Evolutionary conservation across 495 filamentous ascomycete species (phyloP).

Genomic region (Talaromyces adpressus): DNA sequence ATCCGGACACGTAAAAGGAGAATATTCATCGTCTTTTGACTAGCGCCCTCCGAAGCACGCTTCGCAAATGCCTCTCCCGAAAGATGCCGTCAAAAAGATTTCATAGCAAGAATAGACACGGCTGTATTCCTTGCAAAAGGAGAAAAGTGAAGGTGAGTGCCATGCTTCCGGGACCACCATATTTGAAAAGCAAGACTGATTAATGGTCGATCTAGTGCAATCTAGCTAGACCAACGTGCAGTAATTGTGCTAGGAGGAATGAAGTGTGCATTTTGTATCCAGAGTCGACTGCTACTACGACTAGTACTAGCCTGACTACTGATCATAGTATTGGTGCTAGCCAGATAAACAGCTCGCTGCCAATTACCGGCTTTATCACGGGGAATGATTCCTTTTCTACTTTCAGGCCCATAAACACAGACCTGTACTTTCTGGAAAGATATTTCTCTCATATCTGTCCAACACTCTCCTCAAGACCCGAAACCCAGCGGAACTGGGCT

Average conservation of each 20-base stretch:
- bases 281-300: neutral
- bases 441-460: neutral
- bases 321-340: neutral
- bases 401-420: neutral
- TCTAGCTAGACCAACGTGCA: neutral
- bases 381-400: neutral
- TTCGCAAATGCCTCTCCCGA: neutral
- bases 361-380: neutral
- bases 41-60: neutral
- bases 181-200: neutral
- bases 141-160: neutral
- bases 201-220: neutral
- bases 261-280: neutral
- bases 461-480: neutral
- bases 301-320: neutral
- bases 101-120: constrained; percentile 1
- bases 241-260: constrained; percentile 3
- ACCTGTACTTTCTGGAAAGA: neutral
- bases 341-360: neutral
- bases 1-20: neutral
- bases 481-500: neutral
- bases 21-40: neutral
- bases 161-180: neutral
- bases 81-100: neutral
- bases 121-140: neutral